Evolutionary conservation across 78 protist genomes (phyloP).

Genomic region (Monocercomonoides exilis): DNA sequence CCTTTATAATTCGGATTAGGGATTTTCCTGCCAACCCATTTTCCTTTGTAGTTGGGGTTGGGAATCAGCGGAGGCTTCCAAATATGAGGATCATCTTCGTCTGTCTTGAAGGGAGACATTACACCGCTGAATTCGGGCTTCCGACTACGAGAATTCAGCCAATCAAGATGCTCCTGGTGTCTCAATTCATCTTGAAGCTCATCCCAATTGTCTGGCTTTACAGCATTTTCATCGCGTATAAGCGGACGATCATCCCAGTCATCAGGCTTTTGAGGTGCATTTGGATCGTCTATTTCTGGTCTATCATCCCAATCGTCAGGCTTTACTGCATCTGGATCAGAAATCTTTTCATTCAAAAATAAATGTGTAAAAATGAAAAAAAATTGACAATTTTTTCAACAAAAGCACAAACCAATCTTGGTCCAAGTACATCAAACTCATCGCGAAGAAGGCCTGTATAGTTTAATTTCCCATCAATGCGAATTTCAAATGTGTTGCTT

Average conservation of each 20-base stretch:
- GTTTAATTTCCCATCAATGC: conserved; percentile 65
- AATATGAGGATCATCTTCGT: background rate
- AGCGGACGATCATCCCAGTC: conserved; percentile 35
- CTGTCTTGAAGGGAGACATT: background rate
- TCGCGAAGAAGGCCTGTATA: conserved; percentile 59
- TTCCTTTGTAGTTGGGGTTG: conserved; percentile 72
- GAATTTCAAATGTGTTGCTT: conserved; percentile 82
- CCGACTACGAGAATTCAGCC: background rate
- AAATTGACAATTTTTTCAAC: background rate
- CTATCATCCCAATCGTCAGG: conserved; percentile 19
- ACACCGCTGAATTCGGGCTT: background rate
- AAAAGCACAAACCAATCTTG: background rate
- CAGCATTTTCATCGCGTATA: conserved; percentile 51
- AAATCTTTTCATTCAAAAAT: conserved; percentile 80
- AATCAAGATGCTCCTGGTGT: conserved; percentile 69
- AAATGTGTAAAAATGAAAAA: background rate
- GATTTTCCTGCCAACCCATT: conserved; percentile 59
- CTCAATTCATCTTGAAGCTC: conserved; percentile 56
- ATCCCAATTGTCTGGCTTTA: conserved; percentile 75
- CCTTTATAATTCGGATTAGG: conserved; percentile 69
- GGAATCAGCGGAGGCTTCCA: conserved; percentile 19
- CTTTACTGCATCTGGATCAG: conserved; percentile 67
- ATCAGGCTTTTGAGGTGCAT: background rate
- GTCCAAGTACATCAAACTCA: background rate
- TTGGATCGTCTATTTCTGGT: background rate